Conservation (phyloP, 2,329 filamentous ascomycete species). For the Huntiella bhutanensis region DNA sequence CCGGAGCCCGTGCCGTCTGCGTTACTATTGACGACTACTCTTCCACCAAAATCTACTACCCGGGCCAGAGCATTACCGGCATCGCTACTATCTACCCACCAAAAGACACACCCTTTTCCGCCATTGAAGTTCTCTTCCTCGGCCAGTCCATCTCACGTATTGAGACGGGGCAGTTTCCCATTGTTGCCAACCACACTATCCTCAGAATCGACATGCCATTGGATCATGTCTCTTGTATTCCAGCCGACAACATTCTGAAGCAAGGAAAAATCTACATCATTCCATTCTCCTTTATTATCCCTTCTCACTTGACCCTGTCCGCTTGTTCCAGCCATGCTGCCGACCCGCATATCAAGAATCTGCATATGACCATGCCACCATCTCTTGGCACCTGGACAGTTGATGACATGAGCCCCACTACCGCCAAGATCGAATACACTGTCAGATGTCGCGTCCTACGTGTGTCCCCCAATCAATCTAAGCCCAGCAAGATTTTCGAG, state of each 20-base stretch:
- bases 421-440: constrained; percentile 34
- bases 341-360: constrained; percentile 23
- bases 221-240: constrained; percentile 23
- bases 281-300: constrained; percentile 41
- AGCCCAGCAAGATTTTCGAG: constrained; percentile 22
- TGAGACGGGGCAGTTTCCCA: constrained; percentile 30
- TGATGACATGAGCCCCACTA: constrained; percentile 31
- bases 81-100: constrained; percentile 26
- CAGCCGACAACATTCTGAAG: constrained; percentile 27
- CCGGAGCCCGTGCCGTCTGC: constrained; percentile 18
- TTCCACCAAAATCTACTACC: constrained; percentile 35
- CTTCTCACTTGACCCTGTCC: constrained; percentile 35
- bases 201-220: constrained; percentile 38
- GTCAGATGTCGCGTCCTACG: constrained; percentile 27
- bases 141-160: constrained; percentile 31
- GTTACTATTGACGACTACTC: constrained; percentile 35
- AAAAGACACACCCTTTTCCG: constrained; percentile 30
- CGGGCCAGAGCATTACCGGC: constrained; percentile 31
- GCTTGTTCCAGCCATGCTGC: constrained; percentile 33
- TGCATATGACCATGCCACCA: constrained; percentile 34
- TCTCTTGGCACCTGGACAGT: constrained; percentile 21
- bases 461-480: constrained; percentile 14
- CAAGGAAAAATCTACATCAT: constrained; percentile 29
- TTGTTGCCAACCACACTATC: constrained; percentile 31
- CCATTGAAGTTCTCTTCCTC: constrained; percentile 32